Percentiles rank a stretch among this genome's conserved stretches.
Conservation (phyloP, 2,329 filamentous ascomycete species). For the Esteya vermicola region DNA sequence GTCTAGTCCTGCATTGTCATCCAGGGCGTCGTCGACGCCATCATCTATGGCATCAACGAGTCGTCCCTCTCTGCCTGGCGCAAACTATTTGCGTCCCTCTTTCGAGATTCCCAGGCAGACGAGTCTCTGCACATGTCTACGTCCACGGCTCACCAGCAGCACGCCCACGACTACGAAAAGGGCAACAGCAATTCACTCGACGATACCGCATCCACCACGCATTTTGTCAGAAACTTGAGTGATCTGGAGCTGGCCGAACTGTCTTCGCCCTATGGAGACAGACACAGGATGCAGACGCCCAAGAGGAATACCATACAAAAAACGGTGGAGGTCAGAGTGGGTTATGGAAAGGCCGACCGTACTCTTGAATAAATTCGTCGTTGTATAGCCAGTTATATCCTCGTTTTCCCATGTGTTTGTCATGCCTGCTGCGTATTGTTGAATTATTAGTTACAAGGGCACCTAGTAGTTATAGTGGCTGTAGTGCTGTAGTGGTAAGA, state of each 20-base stretch:
- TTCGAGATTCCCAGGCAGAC: not conserved
- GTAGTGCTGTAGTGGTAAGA: no score
- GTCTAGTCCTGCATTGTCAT: not conserved
- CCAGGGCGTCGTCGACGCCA: not conserved
- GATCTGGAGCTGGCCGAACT: not conserved
- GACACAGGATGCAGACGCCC: not conserved
- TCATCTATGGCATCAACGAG: conserved; percentile 1
- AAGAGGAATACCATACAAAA: not conserved
- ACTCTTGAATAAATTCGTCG: not conserved
- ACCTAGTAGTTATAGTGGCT: no score
- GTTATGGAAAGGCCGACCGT: not conserved
- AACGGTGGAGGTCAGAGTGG: not conserved
- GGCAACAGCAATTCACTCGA: no score
- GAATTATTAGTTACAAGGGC: no score
- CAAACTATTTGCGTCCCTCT: not conserved
- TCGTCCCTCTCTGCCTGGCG: not conserved
- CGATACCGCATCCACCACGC: not conserved
- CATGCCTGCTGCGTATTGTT: no score
- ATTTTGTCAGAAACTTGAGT: not conserved
- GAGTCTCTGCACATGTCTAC: not conserved
- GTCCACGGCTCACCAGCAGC: no score
- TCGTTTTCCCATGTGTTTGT: no score
- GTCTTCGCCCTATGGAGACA: not conserved
- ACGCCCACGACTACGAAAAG: no score
- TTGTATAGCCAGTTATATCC: no score